Base-by-base conservation (phyloP, 2,329 filamentous ascomycete genomes). In the Diplodia seriata region DNA sequence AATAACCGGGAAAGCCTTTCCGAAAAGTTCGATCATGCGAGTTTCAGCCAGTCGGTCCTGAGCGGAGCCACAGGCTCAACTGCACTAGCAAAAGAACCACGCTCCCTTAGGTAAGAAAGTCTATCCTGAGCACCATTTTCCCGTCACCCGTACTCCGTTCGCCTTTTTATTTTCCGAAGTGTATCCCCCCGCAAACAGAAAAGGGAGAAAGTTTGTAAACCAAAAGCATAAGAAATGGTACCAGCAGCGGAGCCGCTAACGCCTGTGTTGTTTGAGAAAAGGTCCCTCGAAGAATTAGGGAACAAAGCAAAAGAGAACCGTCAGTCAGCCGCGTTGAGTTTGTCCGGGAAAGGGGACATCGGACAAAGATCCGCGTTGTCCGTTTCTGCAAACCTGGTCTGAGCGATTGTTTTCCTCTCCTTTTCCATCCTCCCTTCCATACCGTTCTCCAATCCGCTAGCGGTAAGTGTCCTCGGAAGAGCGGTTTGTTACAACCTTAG, bases 201-300 rank as follows among this genome's bases (percentile, higher is more conserved):
- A 38, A 38, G 9, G 36, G 11, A 38, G 11, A 38, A 11, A 11
- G 8, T 1, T 11, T 11, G 6, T 20, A 11, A 20, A 43, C 9
- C 12, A 20, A 47, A 47, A 20, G 43, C 18, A 36, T 18, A 4
- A 38, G 18, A 12, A 38, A 26, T 11, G 6, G 54, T 23, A 56
- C 38, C 54, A 56, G 54, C 54, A 56, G 33, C 18, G 33, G 23
- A 56, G 18, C 54, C 33, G 54, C 54, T 23, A 56, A 38, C 33
- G 20, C 18, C 20, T 20, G 15, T 3, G 2, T 15, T 3, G 14
- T 29, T 23, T 20, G 20, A 18, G 53, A 20, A 36, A 7, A 11
- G 3, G 26, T 18, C 8, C 12, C 9, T 2, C 7, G 3, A 15
- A 23, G 7, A 6, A 6, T 9, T 9, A 56, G 18, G n/a, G 23